These are phyloP conservation scores for Cryptococcus sp. DNA, from an alignment of 1,284 basidiomycete genomes.

Conservation along the genomic window DNA sequence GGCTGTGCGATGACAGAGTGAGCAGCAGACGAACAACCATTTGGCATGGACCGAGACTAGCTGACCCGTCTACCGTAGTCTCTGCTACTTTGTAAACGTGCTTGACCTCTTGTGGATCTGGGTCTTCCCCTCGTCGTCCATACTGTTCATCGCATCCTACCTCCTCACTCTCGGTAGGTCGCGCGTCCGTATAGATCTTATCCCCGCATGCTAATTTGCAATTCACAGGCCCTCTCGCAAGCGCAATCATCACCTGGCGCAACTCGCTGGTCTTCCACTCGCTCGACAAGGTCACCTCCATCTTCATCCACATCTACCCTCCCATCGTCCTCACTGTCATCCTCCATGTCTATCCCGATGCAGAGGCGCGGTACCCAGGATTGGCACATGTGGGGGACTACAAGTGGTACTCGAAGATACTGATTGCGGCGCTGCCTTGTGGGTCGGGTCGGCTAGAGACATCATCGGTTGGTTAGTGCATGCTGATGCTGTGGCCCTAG, in stretches of 20 bases:
- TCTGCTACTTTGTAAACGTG: conserved; percentile 84
- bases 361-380: conserved; percentile 73
- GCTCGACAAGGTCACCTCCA: conserved; percentile 83
- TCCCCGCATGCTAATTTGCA: neutral
- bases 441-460: too few species aligned
- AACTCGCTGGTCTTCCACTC: conserved; percentile 95
- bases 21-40: conserved; percentile 8
- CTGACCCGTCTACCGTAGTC: conserved; percentile 31
- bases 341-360: conserved; percentile 34
- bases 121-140: conserved; percentile 68
- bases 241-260: conserved; percentile 92
- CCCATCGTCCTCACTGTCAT: conserved; percentile 84
- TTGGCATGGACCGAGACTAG: neutral
- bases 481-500: conserved; percentile 49
- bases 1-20: conserved; percentile 13
- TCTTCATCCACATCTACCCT: conserved; percentile 83
- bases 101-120: conserved; percentile 86
- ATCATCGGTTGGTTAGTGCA: neutral
- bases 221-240: conserved; percentile 67
- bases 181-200: neutral
- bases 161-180: conserved; percentile 68
- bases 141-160: conserved; percentile 80
- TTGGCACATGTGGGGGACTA: conserved; percentile 54
- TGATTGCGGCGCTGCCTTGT: conserved; percentile 46
- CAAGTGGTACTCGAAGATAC: conserved; percentile 48